A percentile compares a stretch with the other conserved stretches of the same genome.
Evolutionary conservation across 331 rosid genomes (phyloP).

Genomic region (Saraca asoca): DNA sequence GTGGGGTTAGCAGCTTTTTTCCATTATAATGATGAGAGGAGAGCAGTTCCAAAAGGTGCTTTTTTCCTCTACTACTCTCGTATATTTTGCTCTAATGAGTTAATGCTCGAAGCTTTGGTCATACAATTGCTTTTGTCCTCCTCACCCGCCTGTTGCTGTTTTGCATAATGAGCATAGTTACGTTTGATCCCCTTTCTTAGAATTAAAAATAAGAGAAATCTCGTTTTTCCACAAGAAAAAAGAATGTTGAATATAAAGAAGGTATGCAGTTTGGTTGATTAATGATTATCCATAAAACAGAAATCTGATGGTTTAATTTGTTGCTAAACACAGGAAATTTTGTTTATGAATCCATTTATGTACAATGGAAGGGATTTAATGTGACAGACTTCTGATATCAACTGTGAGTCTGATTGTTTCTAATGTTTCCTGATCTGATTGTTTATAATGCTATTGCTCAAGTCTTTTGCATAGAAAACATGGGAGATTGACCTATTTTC

Average conservation of each 20-base stretch:
- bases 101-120: conserved; percentile 4
- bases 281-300: not conserved
- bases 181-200: not conserved
- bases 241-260: not conserved
- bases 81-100: not conserved
- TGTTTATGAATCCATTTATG: not conserved
- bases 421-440: not conserved
- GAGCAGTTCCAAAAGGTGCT: conserved; percentile 77
- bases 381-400: not conserved
- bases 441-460: not conserved
- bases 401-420: not conserved
- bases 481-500: not conserved
- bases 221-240: too few species aligned
- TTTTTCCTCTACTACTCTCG: conserved; percentile 2
- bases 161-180: not conserved
- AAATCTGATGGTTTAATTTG: not conserved
- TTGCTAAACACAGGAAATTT: conserved; percentile 6
- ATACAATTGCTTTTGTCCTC: not conserved
- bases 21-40: conserved; percentile 78
- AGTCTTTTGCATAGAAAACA: too few species aligned
- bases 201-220: not conserved
- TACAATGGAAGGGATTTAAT: not conserved
- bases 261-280: not conserved
- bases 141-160: not conserved
- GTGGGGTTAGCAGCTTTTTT: conserved; percentile 65